Conservation (phyloP, 257 asterid genomes). For the Petrea volubilis region DNA sequence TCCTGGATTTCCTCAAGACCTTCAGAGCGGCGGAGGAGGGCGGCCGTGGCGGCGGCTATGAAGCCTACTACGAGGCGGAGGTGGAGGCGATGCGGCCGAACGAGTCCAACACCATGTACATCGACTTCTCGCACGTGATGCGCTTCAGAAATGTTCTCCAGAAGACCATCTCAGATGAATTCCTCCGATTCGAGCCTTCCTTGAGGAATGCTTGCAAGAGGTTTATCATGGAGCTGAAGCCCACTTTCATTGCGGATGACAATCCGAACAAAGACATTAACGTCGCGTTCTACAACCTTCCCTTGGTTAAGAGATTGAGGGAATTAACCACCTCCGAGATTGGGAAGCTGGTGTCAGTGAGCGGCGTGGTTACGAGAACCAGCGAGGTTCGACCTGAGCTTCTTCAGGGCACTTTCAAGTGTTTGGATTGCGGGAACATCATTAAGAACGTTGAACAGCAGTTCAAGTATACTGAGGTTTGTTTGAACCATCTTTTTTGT, state of each 20-base stretch:
- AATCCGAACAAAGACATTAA: conserved; percentile 80
- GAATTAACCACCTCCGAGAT: conserved; percentile 83
- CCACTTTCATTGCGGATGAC: conserved; percentile 74
- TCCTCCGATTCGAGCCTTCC: conserved; percentile 77
- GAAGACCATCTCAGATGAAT: conserved; percentile 83
- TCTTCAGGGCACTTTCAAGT: conserved; percentile 83
- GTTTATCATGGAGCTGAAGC: conserved; percentile 76
- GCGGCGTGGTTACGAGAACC: conserved; percentile 94
- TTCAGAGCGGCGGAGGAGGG: conserved; percentile 52
- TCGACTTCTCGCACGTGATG: conserved; percentile 94
- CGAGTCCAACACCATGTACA: conserved; percentile 89
- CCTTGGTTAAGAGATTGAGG: conserved; percentile 77
- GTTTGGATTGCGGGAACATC: conserved; percentile 82
- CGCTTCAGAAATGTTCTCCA: conserved; percentile 79
- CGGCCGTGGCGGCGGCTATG: conserved; percentile 45
- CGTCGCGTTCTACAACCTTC: conserved; percentile 87
- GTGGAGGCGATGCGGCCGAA: conserved; percentile 75
- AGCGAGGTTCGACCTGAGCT: conserved; percentile 99
- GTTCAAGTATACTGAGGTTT: conserved; percentile 94
- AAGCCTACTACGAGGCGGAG: conserved; percentile 77
- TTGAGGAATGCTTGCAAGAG: conserved; percentile 89
- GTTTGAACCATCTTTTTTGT: conserved; percentile 3
- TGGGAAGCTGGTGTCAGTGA: conserved; percentile 87
- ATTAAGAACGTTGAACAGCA: conserved; percentile 86
- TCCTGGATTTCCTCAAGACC: conserved; percentile 78